phyloP scores from a whole-genome alignment of 2,329 filamentous ascomycete species.

The Botrytis cinerea region DNA sequence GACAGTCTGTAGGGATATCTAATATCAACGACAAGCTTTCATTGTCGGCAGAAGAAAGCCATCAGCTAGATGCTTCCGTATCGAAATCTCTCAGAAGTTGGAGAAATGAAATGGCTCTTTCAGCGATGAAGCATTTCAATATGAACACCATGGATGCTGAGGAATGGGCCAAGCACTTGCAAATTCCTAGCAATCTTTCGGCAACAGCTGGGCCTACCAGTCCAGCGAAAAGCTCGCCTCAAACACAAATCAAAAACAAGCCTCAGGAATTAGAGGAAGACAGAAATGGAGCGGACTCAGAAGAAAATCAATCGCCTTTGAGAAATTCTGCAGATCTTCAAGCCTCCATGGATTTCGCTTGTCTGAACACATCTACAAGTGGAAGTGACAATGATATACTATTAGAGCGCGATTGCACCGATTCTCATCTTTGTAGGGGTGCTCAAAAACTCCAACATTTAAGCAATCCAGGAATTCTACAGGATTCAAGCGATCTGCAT shows the following conservation, averaged over 20 bases:
- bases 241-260: not conserved
- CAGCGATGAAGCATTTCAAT: slow-evolving; percentile 23
- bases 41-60: not conserved
- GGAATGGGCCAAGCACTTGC: slow-evolving; percentile 4
- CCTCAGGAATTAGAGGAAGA: not conserved
- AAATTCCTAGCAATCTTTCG: not conserved
- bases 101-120: slow-evolving; percentile 23
- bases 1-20: not conserved
- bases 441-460: no score
- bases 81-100: slow-evolving; percentile 9
- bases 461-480: no score
- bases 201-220: not conserved
- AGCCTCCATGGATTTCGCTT: no score
- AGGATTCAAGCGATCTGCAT: no score
- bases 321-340: no score
- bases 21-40: not conserved
- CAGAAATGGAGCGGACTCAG: not conserved
- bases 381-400: no score
- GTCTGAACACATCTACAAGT: no score
- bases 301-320: not conserved
- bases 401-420: no score
- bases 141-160: slow-evolving; percentile 19
- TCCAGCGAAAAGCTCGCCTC: not conserved
- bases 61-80: not conserved
- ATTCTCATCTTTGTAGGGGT: no score